Evolutionary conservation across 257 asterid species (phyloP).

Genomic region (Plantago elongata): DNA sequence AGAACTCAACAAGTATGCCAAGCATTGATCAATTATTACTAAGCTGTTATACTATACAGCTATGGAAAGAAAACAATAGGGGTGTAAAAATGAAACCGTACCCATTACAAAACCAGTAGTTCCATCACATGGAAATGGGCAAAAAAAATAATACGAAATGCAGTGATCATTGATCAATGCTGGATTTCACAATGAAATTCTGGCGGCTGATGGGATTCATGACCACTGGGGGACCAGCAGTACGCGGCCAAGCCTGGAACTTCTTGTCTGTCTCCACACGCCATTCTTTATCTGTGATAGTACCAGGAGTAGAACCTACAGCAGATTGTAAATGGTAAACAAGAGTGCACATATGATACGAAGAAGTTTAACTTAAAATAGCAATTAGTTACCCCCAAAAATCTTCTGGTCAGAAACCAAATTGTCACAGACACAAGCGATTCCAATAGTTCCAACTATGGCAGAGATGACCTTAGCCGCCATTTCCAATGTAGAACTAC

Average conservation of each 20-base stretch:
- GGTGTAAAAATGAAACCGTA: no score
- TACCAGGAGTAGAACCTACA: slow-evolving; percentile 50
- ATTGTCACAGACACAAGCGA: slow-evolving; percentile 28
- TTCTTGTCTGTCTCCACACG: slow-evolving; percentile 52
- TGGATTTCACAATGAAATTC: no score
- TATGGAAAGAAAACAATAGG: no score
- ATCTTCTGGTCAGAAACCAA: slow-evolving; percentile 32
- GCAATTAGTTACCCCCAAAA: slow-evolving; percentile 26
- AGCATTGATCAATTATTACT: no score
- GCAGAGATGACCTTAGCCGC: slow-evolving; percentile 25
- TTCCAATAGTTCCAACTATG: slow-evolving; percentile 20
- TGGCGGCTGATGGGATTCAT: slow-evolving; percentile 35
- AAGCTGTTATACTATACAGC: no score
- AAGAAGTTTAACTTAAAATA: no score
- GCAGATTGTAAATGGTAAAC: slow-evolving; percentile 5
- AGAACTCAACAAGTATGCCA: no score
- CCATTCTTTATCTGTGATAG: slow-evolving; percentile 45
- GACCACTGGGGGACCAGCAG: slow-evolving; percentile 62
- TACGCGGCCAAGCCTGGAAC: slow-evolving; percentile 68
- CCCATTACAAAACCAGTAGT: no score
- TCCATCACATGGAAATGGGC: no score
- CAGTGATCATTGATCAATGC: no score
- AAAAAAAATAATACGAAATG: no score
- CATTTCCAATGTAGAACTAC: slow-evolving; percentile 10
- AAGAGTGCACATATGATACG: neutral